Conservation (phyloP, 768 basidiomycete species). For the Russula abietina region DNA sequence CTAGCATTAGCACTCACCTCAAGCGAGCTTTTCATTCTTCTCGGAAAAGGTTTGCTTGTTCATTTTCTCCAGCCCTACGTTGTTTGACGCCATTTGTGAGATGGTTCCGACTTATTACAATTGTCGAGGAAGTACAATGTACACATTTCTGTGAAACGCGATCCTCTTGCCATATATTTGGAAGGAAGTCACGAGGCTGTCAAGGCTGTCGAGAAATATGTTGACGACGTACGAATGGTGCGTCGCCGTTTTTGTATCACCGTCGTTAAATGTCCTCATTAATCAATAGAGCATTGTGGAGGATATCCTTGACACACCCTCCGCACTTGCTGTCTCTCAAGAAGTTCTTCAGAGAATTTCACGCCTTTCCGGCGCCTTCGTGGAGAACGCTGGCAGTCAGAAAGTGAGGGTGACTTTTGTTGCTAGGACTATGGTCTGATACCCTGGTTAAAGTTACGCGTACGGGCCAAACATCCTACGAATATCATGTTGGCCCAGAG, state of each 20-base stretch:
- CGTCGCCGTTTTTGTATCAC: constrained; percentile 18
- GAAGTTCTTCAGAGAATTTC: constrained; percentile 60
- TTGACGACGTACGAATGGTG: constrained; percentile 48
- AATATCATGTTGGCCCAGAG: constrained; percentile 44
- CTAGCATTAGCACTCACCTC: constrained; percentile 53
- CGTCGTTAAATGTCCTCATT: constrained; percentile 6
- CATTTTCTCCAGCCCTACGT: neutral
- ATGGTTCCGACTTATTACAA: constrained; percentile 56
- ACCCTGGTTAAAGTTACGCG: constrained; percentile 40
- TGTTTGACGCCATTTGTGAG: constrained; percentile 34
- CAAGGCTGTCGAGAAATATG: constrained; percentile 41
- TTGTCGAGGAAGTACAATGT: constrained; percentile 56
- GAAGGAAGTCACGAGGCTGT: constrained; percentile 53
- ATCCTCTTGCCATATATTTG: constrained; percentile 53
- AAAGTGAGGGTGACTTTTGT: constrained; percentile 39
- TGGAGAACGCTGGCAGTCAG: constrained; percentile 43
- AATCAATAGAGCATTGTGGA: constrained; percentile 29
- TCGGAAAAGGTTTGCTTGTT: constrained; percentile 55
- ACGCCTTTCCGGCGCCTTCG: constrained; percentile 57
- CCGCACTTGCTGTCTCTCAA: constrained; percentile 36
- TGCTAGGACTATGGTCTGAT: neutral
- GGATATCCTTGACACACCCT: constrained; percentile 41
- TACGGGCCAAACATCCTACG: constrained; percentile 43
- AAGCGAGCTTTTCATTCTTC: constrained; percentile 58
- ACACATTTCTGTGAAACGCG: constrained; percentile 50